A percentile compares a stretch with the other conserved stretches of the same genome.
These are phyloP conservation scores for Zymoseptoria pseudotritici DNA, from an alignment of 2,329 filamentous ascomycete genomes.

Conservation along the genomic window DNA sequence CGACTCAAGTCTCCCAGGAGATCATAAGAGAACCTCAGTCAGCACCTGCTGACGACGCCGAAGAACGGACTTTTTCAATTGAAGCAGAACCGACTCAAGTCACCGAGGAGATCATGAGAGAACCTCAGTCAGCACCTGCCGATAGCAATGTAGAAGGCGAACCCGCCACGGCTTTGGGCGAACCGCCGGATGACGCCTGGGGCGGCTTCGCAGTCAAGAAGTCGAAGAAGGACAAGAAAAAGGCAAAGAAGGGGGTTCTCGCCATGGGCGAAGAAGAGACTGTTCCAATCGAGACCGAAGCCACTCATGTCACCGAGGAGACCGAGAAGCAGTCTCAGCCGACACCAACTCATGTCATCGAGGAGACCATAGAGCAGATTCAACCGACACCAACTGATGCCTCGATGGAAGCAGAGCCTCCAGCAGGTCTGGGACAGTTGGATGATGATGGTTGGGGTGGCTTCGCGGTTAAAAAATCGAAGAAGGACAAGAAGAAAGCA, in stretches of 20 bases:
- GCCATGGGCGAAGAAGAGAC: not conserved
- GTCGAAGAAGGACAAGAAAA: constrained; percentile 36
- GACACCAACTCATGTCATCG: not conserved
- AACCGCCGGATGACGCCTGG: constrained; percentile 1
- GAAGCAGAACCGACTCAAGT: not conserved
- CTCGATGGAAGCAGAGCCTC: not conserved
- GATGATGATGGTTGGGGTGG: constrained; percentile 15
- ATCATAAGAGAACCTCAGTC: not conserved
- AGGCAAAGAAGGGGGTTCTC: constrained; percentile 20
- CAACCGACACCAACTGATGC: not conserved
- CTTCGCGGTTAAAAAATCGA: constrained; percentile 26
- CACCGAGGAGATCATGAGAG: not conserved
- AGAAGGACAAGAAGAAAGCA: constrained; percentile 37
- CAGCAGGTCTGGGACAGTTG: not conserved
- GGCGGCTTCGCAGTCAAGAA: constrained; percentile 14
- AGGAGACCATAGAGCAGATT: not conserved
- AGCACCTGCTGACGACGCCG: constrained; percentile 5
- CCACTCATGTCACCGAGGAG: not conserved
- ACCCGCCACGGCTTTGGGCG: not conserved
- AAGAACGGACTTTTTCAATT: no score
- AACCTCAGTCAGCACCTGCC: constrained; percentile 3
- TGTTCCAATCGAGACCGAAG: not conserved
- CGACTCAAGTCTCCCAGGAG: no score
- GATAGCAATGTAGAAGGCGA: constrained; percentile 1
- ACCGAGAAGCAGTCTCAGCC: not conserved